These are phyloP conservation scores for Boletus vermiculosoides DNA, from an alignment of 768 basidiomycete species.

Conservation along the genomic window DNA sequence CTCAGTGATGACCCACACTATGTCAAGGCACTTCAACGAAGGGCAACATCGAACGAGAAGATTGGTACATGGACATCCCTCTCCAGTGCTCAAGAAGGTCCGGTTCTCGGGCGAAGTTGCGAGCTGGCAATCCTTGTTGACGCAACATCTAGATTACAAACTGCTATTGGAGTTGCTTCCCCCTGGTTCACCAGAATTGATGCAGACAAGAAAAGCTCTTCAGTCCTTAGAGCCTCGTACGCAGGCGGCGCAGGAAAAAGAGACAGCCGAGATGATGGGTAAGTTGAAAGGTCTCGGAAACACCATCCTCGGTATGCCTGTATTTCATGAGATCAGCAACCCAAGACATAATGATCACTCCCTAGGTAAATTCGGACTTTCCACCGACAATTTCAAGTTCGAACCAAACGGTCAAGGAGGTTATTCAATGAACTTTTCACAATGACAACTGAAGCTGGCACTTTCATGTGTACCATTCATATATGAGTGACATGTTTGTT, in stretches of 20 bases:
- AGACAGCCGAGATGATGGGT: constrained; percentile 87
- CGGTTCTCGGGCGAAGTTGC: not conserved
- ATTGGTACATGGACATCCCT: constrained; percentile 84
- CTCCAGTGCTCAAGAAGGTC: constrained; percentile 82
- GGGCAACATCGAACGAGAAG: constrained; percentile 82
- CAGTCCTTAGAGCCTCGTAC: constrained; percentile 61
- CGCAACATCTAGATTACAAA: constrained; percentile 63
- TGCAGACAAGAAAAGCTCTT: constrained; percentile 50
- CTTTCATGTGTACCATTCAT: not conserved
- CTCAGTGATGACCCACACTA: constrained; percentile 84
- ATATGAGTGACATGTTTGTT: not conserved
- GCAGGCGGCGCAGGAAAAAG: constrained; percentile 75
- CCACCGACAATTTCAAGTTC: constrained; percentile 97
- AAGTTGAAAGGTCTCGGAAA: constrained; percentile 95
- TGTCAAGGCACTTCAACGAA: constrained; percentile 82
- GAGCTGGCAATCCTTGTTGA: not conserved
- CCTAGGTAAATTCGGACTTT: constrained; percentile 87
- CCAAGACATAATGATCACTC: not conserved
- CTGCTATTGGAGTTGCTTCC: constrained; percentile 65
- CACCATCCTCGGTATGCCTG: constrained; percentile 69
- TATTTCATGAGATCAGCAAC: not conserved
- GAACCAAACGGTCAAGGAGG: constrained; percentile 93
- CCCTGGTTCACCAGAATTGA: constrained; percentile 47
- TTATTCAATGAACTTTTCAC: constrained; percentile 86
- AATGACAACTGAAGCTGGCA: constrained; percentile 30